These are phyloP conservation scores for Candida chilensis DNA, from an alignment of 805 yeast genomes.

Conservation along the genomic window DNA sequence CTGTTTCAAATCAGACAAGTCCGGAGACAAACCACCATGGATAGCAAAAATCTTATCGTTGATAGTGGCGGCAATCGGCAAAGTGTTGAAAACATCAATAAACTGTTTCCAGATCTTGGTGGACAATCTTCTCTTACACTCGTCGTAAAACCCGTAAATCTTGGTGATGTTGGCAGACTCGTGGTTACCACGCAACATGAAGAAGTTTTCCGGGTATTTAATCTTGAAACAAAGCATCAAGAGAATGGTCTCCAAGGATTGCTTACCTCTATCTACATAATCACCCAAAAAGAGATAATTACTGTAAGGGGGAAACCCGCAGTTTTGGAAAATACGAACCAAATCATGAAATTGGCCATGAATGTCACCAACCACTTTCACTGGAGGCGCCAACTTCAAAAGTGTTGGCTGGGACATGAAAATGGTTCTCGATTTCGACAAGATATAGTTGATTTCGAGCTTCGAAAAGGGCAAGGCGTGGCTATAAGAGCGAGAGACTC, in stretches of 20 bases:
- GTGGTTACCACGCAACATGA: conserved; percentile 52
- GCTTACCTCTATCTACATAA: conserved; percentile 52
- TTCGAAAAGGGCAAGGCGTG: conserved; percentile 41
- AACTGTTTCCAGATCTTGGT: conserved; percentile 40
- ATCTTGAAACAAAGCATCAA: conserved; percentile 44
- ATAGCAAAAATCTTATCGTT: conserved; percentile 50
- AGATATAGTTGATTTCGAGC: conserved; percentile 46
- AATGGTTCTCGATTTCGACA: conserved; percentile 49
- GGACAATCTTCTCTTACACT: conserved; percentile 44
- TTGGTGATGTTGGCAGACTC: conserved; percentile 51
- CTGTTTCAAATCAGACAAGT: conserved; percentile 53
- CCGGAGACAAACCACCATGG: conserved; percentile 74
- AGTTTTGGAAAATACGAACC: conserved; percentile 43
- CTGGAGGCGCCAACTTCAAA: conserved; percentile 65
- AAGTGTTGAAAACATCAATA: conserved; percentile 47
- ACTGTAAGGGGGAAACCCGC: conserved; percentile 51
- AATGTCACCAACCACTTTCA: conserved; percentile 76
- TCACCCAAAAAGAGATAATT: conserved; percentile 51
- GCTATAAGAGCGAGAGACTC: conserved; percentile 29
- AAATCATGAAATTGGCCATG: conserved; percentile 60
- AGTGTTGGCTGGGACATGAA: conserved; percentile 59
- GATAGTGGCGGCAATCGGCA: conserved; percentile 55
- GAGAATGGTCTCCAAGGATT: conserved; percentile 45
- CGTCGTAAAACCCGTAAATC: conserved; percentile 54
- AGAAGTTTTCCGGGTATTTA: conserved; percentile 52